Conservation (phyloP, 441 rosid genomes). For the Arabidopsis lyrata region DNA sequence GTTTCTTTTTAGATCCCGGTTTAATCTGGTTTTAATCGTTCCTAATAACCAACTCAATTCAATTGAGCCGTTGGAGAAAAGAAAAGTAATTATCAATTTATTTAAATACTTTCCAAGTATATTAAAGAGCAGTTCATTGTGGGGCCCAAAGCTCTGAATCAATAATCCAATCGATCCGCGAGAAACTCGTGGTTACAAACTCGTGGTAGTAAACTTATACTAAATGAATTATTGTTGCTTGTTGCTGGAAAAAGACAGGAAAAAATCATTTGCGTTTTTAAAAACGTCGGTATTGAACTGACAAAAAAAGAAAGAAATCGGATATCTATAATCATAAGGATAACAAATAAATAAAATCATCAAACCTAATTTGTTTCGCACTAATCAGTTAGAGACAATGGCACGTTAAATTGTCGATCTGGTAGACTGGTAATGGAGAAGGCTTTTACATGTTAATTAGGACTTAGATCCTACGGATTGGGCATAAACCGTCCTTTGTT, state of each 20-base stretch:
- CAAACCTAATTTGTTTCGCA: constrained; percentile 6
- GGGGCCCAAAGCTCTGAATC: neutral
- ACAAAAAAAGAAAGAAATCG: neutral
- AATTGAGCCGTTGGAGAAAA: no score
- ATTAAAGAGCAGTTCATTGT: neutral
- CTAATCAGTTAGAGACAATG: constrained; percentile 4
- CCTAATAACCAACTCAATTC: no score
- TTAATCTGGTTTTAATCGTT: no score
- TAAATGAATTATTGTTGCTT: neutral
- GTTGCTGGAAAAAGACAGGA: neutral
- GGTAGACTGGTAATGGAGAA: neutral
- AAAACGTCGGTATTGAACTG: no score
- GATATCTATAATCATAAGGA: neutral
- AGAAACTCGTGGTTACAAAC: neutral
- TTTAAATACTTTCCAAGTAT: neutral
- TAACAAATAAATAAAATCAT: neutral
- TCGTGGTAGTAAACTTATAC: no score
- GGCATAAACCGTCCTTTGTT: neutral
- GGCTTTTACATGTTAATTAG: neutral
- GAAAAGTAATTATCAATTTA: no score
- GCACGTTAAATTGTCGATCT: constrained; percentile 27
- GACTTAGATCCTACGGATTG: neutral
- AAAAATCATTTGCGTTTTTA: neutral
- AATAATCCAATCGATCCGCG: neutral
- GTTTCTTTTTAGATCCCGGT: neutral